These are phyloP conservation scores for Rutidosis leptorrhynchoides DNA, from an alignment of 129 eudicot species.

Conservation along the genomic window DNA sequence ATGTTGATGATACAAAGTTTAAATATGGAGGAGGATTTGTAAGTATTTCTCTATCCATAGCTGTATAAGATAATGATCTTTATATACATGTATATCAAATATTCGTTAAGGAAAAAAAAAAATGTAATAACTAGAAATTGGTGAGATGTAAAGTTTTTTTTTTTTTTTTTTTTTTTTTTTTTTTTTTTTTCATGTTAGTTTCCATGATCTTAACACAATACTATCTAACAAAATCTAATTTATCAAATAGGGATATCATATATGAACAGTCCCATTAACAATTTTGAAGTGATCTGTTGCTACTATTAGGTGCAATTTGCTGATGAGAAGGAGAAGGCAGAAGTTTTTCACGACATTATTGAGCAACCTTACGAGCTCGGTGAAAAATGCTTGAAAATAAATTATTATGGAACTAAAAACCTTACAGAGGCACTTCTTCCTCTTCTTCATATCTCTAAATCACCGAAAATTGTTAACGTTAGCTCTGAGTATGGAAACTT, in stretches of 20 bases:
- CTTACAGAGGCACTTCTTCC: slow-evolving; percentile 28
- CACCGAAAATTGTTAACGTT: slow-evolving; percentile 31
- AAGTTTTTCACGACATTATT: not conserved
- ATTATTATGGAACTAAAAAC: slow-evolving; percentile 28
- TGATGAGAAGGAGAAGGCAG: not conserved
- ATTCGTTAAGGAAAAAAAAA: not conserved
- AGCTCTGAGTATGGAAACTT: slow-evolving; percentile 16
- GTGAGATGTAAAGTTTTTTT: no score
- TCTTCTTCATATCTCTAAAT: slow-evolving; percentile 27
- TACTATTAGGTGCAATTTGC: slow-evolving; percentile 12
- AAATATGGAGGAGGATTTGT: slow-evolving; percentile 18
- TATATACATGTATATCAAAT: not conserved
- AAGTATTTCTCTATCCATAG: slow-evolving; percentile 1
- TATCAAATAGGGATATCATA: not conserved
- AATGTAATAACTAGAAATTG: not conserved
- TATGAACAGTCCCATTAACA: not conserved
- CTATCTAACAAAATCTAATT: not conserved
- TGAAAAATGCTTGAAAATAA: slow-evolving; percentile 22
- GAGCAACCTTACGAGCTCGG: slow-evolving; percentile 15
- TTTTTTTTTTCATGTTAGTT: not conserved
- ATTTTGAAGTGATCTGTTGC: not conserved
- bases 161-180: no score
- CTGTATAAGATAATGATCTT: not conserved
- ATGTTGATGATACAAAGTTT: slow-evolving; percentile 1
- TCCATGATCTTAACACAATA: not conserved